These are phyloP conservation scores for Xylaria castorea DNA, from an alignment of 495 filamentous ascomycete species.

Conservation along the genomic window DNA sequence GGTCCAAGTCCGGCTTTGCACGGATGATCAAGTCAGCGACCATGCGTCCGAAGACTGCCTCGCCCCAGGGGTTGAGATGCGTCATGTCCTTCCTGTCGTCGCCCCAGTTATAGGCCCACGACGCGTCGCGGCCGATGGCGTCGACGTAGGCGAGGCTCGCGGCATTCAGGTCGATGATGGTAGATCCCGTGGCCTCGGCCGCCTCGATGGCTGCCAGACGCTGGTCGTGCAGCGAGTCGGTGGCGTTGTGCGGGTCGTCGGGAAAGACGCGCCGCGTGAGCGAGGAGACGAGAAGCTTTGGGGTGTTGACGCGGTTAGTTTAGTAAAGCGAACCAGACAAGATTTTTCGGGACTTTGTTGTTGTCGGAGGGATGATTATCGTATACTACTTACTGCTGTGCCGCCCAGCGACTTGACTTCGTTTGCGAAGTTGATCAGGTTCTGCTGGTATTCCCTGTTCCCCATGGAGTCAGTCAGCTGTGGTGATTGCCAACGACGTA, in stretches of 20 bases:
- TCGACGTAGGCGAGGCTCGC: conserved; percentile 53
- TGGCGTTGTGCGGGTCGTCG: conserved; percentile 43
- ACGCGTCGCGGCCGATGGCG: conserved; percentile 49
- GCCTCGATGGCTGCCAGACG: conserved; percentile 48
- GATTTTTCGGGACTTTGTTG: not conserved
- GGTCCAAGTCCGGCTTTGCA: conserved; percentile 34
- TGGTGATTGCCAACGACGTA: not conserved
- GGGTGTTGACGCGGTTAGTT: not conserved
- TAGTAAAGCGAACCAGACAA: not conserved
- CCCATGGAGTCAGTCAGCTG: not conserved
- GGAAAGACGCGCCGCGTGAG: conserved; percentile 52
- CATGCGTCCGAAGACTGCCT: conserved; percentile 56
- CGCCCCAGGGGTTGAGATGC: conserved; percentile 54
- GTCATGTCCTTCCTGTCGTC: conserved; percentile 47
- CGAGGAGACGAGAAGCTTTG: conserved; percentile 47
- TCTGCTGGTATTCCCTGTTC: conserved; percentile 43
- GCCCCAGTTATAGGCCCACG: conserved; percentile 51
- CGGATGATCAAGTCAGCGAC: conserved; percentile 48
- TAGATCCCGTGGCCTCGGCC: conserved; percentile 37
- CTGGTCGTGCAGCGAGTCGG: conserved; percentile 50
- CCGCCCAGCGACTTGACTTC: conserved; percentile 50
- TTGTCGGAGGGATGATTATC: not conserved
- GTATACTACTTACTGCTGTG: conserved; percentile 43
- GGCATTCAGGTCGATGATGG: conserved; percentile 54
- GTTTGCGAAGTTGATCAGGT: conserved; percentile 50